A percentile compares a stretch with the other conserved stretches of the same genome.
Evolutionary conservation across 352 stramenopile genomes (phyloP).

Genomic region (Thalassiosira allenii): DNA sequence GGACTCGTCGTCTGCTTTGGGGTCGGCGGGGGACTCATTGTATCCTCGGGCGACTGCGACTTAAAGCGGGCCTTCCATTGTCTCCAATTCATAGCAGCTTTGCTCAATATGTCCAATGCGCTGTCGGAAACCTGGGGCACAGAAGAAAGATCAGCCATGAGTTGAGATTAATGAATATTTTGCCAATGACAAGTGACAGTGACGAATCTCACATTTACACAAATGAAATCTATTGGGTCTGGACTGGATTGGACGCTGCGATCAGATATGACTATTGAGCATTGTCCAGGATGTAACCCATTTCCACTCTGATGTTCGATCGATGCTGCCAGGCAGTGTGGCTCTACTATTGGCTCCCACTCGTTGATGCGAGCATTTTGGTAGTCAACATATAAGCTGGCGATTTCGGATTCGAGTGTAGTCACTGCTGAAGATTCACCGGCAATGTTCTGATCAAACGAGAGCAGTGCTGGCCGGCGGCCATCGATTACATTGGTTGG

Average conservation of each 20-base stretch:
- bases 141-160: conserved; percentile 9
- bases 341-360: conserved; percentile 65
- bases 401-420: conserved; percentile 31
- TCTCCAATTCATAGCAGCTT: conserved; percentile 42
- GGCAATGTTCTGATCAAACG: conserved; percentile 12
- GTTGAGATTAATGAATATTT: background rate
- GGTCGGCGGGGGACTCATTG: conserved; percentile 14
- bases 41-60: too few relatives aligned
- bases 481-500: conserved; percentile 57
- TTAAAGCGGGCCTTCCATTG: conserved; percentile 27
- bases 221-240: conserved; percentile 39
- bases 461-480: conserved; percentile 18
- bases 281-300: conserved; percentile 34
- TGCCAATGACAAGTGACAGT: background rate
- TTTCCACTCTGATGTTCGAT: conserved; percentile 62
- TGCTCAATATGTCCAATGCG: conserved; percentile 36
- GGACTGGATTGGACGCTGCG: background rate
- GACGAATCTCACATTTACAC: conserved; percentile 40
- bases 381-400: conserved; percentile 61
- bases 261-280: conserved; percentile 67
- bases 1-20: conserved; percentile 18
- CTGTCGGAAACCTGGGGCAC: conserved; percentile 34
- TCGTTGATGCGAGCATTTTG: conserved; percentile 69
- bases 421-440: background rate
- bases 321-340: conserved; percentile 59